Evolutionary conservation across 805 yeast species (phyloP), one percentile per base, ranked within the genome.

Genomic region (Nakazawaea sp.): DNA sequence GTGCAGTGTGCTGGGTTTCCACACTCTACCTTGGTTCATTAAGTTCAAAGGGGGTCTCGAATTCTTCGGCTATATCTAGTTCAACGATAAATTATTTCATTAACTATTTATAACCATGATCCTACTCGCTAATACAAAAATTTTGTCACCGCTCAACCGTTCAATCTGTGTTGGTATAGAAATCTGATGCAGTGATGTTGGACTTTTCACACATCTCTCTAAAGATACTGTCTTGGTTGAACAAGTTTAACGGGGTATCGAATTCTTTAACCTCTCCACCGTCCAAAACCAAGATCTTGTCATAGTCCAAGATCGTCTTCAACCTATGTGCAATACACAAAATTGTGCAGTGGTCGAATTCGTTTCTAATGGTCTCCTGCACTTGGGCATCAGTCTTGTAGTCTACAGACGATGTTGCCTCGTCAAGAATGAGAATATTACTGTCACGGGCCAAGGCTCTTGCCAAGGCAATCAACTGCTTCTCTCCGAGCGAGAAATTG

Each of bases 351-450:
- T 68, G 56, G 8, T 58, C 56, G 51, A 81, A 81, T 46, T 79
- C 84, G 3, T 52, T 50, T 0, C 63, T 64, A 44, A 81, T 79
- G 2, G 82, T 75, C 0, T 52, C 37, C 53, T 81, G 89, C 44
- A 81, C 70, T 50, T 72, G 66, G 12, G 69, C 59, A 56, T 81
- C 90, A 0, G 89, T 81, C 46, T 74, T 81, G 50, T 75, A 75
- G 52, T 81, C 90, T 13, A 81, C 88, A 27, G 78, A 70, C 1
- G 87, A 78, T 0, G 90, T 82, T 2, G 89, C 89, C 55, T 81
- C 90, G 54, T 81, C 90, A 42, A 81, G 53, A 33, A 82, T 71
- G 35, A 81, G 55, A 36, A 82, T 72, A 48, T 68, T 74, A 12
- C 81, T 59, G 27, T 68, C 66, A 43, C 85, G 68, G 17, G 79